Percentiles rank a stretch among this genome's conserved stretches.
These are phyloP conservation scores for Aureobasidium mangrovei DNA, from an alignment of 2,329 filamentous ascomycete genomes.

Conservation along the genomic window DNA sequence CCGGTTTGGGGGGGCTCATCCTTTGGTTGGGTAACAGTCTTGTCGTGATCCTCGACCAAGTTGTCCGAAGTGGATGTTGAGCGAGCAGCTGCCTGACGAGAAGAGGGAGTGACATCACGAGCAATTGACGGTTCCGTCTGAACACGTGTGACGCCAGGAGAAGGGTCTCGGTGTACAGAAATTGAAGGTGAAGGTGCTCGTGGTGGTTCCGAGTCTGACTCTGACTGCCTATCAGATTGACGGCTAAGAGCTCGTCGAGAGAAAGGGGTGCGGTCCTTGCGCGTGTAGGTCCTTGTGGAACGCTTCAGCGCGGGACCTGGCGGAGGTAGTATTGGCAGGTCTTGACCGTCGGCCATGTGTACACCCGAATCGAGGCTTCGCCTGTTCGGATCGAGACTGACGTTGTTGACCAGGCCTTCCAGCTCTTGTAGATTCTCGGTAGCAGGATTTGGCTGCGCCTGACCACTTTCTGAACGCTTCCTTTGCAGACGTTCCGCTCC, in stretches of 20 bases:
- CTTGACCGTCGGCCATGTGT: slow-evolving; percentile 45
- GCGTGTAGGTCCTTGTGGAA: slow-evolving; percentile 63
- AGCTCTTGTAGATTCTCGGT: slow-evolving; percentile 54
- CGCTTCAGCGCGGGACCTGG: slow-evolving; percentile 71
- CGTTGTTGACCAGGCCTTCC: slow-evolving; percentile 73
- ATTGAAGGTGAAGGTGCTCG: slow-evolving; percentile 36
- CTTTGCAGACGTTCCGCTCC: slow-evolving; percentile 72
- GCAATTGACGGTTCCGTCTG: slow-evolving; percentile 57
- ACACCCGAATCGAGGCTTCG: slow-evolving; percentile 33
- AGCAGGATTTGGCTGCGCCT: slow-evolving; percentile 35
- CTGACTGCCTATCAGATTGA: slow-evolving; percentile 42
- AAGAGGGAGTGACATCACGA: slow-evolving; percentile 16
- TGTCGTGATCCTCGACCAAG: slow-evolving; percentile 9
- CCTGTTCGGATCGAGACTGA: slow-evolving; percentile 47
- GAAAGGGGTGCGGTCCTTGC: slow-evolving; percentile 48
- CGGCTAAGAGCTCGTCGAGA: slow-evolving; percentile 61
- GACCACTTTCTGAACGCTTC: slow-evolving; percentile 49
- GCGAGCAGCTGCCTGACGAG: slow-evolving; percentile 33
- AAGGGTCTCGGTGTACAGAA: slow-evolving; percentile 35
- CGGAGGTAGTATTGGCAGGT: slow-evolving; percentile 77
- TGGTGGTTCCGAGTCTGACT: slow-evolving; percentile 39
- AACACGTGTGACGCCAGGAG: slow-evolving; percentile 50
- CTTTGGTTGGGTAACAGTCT: background rate
- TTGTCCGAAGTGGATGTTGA: slow-evolving; percentile 24
- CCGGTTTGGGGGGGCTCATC: slow-evolving; percentile 19